A percentile compares a stretch with the other conserved stretches of the same genome.
phyloP scores from a whole-genome alignment of 345 rosid species.

The Anastatica hierochuntica region DNA sequence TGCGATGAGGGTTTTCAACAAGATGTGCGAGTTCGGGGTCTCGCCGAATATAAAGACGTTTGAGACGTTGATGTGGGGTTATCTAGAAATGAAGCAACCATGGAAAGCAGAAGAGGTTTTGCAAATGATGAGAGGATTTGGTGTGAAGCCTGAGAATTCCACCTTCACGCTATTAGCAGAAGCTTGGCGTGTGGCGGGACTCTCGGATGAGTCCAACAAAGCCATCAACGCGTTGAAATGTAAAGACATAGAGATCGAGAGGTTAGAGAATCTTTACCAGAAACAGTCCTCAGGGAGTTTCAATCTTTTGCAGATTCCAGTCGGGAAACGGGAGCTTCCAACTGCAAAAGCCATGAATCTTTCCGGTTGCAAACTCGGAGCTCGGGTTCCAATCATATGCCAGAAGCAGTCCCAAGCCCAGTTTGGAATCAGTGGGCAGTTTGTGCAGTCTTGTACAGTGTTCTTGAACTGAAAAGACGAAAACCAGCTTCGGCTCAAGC shows the following conservation, averaged over 20 bases:
- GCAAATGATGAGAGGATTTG: conserved; percentile 43
- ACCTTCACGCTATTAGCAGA: conserved; percentile 39
- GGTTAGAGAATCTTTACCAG: conserved; percentile 37
- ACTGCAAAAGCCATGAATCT: conserved; percentile 31
- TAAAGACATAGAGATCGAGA: conserved; percentile 31
- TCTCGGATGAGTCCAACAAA: conserved; percentile 43
- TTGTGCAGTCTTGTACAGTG: conserved; percentile 45
- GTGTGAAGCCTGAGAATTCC: conserved; percentile 44
- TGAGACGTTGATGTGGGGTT: conserved; percentile 54
- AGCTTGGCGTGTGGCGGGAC: conserved; percentile 49
- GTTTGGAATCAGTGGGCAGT: conserved; percentile 36
- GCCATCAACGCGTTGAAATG: conserved; percentile 24
- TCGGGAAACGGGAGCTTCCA: conserved; percentile 22
- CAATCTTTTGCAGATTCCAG: conserved; percentile 31
- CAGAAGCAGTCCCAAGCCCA: conserved; percentile 45
- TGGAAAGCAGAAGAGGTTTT: conserved; percentile 63
- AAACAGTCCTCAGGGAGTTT: conserved; percentile 27
- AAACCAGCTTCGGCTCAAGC: conserved; percentile 10
- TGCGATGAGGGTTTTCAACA: conserved; percentile 38
- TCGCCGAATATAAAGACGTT: conserved; percentile 54
- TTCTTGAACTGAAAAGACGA: conserved; percentile 32
- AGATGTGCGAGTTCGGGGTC: conserved; percentile 43
- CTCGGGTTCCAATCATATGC: conserved; percentile 40
- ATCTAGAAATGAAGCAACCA: conserved; percentile 41
- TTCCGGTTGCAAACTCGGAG: conserved; percentile 42